Evolutionary conservation across 139 green algal genomes (phyloP), one percentile per base, ranked within the genome.

Genomic region (Asterochloris erici): DNA sequence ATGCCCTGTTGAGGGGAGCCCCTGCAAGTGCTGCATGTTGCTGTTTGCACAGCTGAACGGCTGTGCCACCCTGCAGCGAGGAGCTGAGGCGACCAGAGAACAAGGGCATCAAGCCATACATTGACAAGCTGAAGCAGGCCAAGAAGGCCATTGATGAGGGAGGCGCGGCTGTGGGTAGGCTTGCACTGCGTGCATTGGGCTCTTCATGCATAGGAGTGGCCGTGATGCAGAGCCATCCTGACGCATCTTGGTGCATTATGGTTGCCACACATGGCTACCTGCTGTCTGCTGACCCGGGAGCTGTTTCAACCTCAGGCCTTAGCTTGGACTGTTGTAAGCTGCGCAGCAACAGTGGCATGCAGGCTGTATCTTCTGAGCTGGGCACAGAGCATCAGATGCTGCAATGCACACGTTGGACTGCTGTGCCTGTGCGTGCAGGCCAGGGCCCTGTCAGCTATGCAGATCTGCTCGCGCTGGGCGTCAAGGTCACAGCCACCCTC

Each of bases 61-160:
- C 66, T 10, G 66, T 71, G 66, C 21, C 66, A 26, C 66, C 2
- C 9, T 79, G 63, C 83, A 95, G 91, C n/a, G 92, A 95, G 76
- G 94, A 97, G 88, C 79, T 94, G 63, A 66, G 70, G 24, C 81
- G 94, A 0, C 86, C 89, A 0, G 94, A 95, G 83, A 97, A 97
- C 82, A 84, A 86, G 0, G 80, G 61, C 28, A 85, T 97, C 17
- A 91, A 92, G 78, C 63, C 81, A 6, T 61, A 91, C 0, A 85
- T 96, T 13, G 84, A 85, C 11, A 91, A 90, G 68, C 79, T 96
- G 21, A 83, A 79, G 14, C 75, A 88, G 27, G 91, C 87, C 63
- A 95, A 95, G 88, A 78, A 84, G 24, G 87, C 87, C 21, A 91
- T 97, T 21, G 91, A 97, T 71, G 86, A 79, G 17, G 82, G 82